Evolutionary conservation across 228 moss, liverwort and hornwort species (phyloP), one percentile per base, ranked within the genome.

Genomic region (Sphagnum magellanicum): DNA sequence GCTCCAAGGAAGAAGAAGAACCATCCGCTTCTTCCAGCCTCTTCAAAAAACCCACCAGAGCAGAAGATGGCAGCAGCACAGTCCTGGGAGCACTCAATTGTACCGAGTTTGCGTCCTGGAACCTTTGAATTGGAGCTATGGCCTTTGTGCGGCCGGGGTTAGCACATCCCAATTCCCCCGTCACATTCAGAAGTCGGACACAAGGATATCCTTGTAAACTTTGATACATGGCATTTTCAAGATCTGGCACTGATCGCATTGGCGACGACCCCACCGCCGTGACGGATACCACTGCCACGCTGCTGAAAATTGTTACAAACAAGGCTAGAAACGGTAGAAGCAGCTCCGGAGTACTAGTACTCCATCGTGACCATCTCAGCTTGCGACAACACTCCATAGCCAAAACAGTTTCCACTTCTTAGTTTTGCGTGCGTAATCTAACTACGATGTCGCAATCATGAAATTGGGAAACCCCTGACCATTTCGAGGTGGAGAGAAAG

Each of bases 111-210:
- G 65, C 66, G 70, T 77, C 71, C 14, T 58, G 50, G 50, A 78
- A 59, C 70, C 83, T 80, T 70, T 69, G 79, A 69, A 98, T 85
- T 50, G 98, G 94, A 61, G 93, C 91, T 49, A 60, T 66, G 60
- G 84, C 86, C 50, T 67, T 68, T 47, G 60, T 49, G n/a, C 92
- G 85, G 6, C 77, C 65, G n/a, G 98, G 94, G 73, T 89, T 94
- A 0, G 80, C 76, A 46, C 94, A 98, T 47, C 98, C 94, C 15
- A 92, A 80, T 79, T 98, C 93, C 66, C 92, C 94, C 4, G 82
- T 77, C 61, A 98, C 79, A 78, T 74, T 93, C 69, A 98, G 92
- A 79, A 89, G 89, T 53, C 98, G 87, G 60, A 98, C 98, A 71
- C 98, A 98, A 6, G 94, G 84, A 10, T 81, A 77, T n/a, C 88